Percentiles rank a stretch among this genome's conserved stretches.
Evolutionary conservation across 164 flowering plant species (phyloP).

Genomic region (Tetrastigma voinierianum): DNA sequence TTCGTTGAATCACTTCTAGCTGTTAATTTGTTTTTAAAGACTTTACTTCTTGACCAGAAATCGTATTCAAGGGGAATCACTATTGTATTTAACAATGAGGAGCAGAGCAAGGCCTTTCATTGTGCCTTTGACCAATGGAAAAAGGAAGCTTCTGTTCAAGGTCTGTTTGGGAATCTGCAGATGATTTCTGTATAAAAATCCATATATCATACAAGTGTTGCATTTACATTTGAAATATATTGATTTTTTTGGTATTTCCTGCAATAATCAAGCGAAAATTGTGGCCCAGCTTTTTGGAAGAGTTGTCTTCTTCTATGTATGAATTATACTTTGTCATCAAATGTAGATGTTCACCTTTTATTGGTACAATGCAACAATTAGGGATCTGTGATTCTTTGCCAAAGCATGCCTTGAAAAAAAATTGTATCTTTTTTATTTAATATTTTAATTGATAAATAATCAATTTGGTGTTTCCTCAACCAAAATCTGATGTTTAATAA

Average conservation of each 20-base stretch:
- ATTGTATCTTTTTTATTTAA: too few relatives aligned
- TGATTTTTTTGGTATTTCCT: neutral
- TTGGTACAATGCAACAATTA: too few relatives aligned
- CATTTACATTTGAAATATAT: too few relatives aligned
- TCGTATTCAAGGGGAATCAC: constrained; percentile 63
- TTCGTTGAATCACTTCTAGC: neutral
- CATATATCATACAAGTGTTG: too few relatives aligned
- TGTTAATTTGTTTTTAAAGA: constrained; percentile 4
- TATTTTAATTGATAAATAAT: too few relatives aligned
- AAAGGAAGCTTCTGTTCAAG: constrained; percentile 41
- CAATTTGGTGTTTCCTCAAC: too few relatives aligned
- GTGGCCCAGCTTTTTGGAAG: too few relatives aligned
- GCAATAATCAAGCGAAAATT: too few relatives aligned
- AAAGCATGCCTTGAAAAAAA: too few relatives aligned
- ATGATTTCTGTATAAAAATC: neutral
- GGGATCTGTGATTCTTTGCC: too few relatives aligned
- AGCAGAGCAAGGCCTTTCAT: constrained; percentile 71
- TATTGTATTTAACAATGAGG: constrained; percentile 70
- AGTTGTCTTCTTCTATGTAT: neutral
- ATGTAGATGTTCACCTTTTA: too few relatives aligned
- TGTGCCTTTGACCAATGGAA: constrained; percentile 78
- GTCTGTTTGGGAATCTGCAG: constrained; percentile 30
- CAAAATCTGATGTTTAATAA: too few relatives aligned
- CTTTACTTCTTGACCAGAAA: constrained; percentile 46
- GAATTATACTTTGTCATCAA: neutral